Base-by-base conservation (phyloP, 2,329 filamentous ascomycete species). In the Diaporthe destruens region DNA sequence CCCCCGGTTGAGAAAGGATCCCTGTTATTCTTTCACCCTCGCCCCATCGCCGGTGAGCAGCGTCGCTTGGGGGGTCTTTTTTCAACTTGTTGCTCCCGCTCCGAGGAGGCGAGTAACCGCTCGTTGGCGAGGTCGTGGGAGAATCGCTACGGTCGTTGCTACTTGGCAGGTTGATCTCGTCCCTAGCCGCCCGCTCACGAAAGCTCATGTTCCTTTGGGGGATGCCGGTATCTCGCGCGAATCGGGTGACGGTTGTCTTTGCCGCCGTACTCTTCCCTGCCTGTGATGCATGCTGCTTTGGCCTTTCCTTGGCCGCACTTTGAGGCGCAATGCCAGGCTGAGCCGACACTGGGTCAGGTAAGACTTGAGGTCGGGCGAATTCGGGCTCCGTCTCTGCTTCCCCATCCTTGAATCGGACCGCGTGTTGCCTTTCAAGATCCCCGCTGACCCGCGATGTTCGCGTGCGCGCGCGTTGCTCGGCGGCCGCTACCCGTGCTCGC, bases 401-500 rank as follows among this genome's bases (percentile, higher is more conserved):
- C 36, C 77, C 76, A 9, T 82, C 79, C 39, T 77, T 80, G 67
- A 80, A 79, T 25, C 79, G 82, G 16, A 79, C 81, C 69, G 82
- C 78, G 49, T 80, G 82, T 14, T 75, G 74, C 29, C 73, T 74
- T 70, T 76, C 76, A 65, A 71, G 77, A 53, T 77, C 70, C 66
- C 49, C 65, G 73, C 54, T 71, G 65, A 51, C 66, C 7, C 76
- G 75, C 49, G 86, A 86, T 16, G 84, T 85, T 76, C 86, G 87
- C 78, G 96, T 91, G 76, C 91, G 89, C 23, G 92, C 89, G 55
- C 89, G 88, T 76, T 91, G 87, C 81, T 98, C 96, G 7, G 94
- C 94, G 77, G 96, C 93, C 80, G 95, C 89, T 6, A 96, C 90
- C 59, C 94, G 89, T 11, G 95, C 94, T 75, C 96, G 89, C 82